Percentiles rank a stretch among this genome's conserved stretches.
These are phyloP conservation scores for Klebsormidium nitens DNA, from an alignment of 139 green algal genomes.

Conservation along the genomic window DNA sequence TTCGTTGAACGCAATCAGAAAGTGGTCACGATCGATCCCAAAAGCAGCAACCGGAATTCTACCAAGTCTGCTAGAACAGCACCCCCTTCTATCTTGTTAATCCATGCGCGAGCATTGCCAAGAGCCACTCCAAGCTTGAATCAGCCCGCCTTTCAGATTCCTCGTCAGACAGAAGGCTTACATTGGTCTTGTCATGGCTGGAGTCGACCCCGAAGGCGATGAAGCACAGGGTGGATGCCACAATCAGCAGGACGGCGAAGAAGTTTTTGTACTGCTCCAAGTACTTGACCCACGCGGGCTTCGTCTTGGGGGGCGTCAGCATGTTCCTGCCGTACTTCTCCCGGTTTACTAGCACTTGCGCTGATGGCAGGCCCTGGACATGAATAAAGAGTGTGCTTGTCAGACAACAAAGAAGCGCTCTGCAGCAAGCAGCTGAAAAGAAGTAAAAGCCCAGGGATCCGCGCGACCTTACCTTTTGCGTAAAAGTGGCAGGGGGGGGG, in stretches of 20 bases:
- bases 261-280: conserved; percentile 58
- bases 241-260: conserved; percentile 56
- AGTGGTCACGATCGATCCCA: too few species aligned
- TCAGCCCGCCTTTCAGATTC: too few species aligned
- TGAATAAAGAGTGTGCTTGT: neutral
- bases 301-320: conserved; percentile 56
- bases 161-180: too few species aligned
- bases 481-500: neutral
- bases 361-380: conserved; percentile 29
- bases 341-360: conserved; percentile 51
- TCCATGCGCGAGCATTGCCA: too few species aligned
- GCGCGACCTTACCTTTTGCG: too few species aligned
- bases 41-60: too few species aligned
- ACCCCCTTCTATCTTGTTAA: too few species aligned
- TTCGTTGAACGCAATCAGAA: too few species aligned
- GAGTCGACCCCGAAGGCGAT: conserved; percentile 59
- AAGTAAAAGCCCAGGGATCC: neutral
- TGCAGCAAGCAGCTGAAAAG: neutral
- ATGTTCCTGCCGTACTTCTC: conserved; percentile 56
- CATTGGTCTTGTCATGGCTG: conserved; percentile 51
- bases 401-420: neutral
- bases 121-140: too few species aligned
- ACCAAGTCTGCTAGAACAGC: too few species aligned
- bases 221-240: conserved; percentile 45
- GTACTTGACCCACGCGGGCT: conserved; percentile 58